Evolutionary conservation across 2,329 filamentous ascomycete genomes (phyloP).

Genomic region (Rutstroemia sp.): DNA sequence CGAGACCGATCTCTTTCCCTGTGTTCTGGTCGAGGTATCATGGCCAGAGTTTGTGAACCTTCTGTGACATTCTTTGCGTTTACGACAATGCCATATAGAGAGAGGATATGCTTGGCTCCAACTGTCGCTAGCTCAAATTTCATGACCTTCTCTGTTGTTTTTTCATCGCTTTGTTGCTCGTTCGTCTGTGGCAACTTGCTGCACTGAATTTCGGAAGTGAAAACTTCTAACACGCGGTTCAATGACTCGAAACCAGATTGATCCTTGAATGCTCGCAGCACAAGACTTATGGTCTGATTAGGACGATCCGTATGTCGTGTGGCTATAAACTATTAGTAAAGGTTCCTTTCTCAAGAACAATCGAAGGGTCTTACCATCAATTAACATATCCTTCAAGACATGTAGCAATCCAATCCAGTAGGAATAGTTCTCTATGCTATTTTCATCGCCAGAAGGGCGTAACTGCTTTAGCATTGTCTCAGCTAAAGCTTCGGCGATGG

Average conservation of each 20-base stretch:
- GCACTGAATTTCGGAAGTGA: conserved; percentile 50
- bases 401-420: conserved; percentile 80
- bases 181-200: not conserved
- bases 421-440: conserved; percentile 58
- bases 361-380: conserved; percentile 47
- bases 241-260: conserved; percentile 67
- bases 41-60: conserved; percentile 52
- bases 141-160: conserved; percentile 18
- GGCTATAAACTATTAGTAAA: conserved; percentile 6
- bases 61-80: conserved; percentile 77
- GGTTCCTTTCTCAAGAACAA: conserved; percentile 3
- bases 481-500: conserved; percentile 59
- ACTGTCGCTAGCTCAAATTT: conserved; percentile 39
- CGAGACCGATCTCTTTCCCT: conserved; percentile 47
- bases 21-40: conserved; percentile 44
- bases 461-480: conserved; percentile 63
- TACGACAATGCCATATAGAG: conserved; percentile 69
- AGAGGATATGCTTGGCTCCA: conserved; percentile 74
- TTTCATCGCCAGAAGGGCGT: conserved; percentile 33
- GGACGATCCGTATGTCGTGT: conserved; percentile 27
- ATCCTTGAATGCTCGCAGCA: conserved; percentile 82
- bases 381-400: conserved; percentile 68
- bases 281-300: conserved; percentile 58
- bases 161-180: conserved; percentile 30
- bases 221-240: conserved; percentile 63